Conservation (phyloP, 345 rosid genomes). For the Nephelium lappaceum region DNA sequence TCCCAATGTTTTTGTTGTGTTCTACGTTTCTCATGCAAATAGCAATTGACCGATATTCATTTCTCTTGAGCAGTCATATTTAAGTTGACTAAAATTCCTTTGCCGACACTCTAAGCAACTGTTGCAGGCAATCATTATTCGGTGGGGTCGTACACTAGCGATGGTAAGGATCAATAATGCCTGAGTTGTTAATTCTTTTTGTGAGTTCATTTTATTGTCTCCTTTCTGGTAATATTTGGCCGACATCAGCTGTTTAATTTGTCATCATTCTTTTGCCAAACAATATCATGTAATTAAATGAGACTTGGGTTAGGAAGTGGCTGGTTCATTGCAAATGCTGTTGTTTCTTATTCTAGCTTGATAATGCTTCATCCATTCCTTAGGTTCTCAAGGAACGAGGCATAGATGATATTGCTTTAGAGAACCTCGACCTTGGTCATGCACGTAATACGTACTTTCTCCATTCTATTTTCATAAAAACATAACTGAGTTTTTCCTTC, state of each 20-base stretch:
- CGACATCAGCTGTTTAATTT: neutral
- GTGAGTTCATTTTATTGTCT: neutral
- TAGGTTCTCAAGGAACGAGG: slow-evolving; percentile 35
- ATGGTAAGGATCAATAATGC: slow-evolving; percentile 16
- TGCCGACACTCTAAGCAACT: slow-evolving; percentile 1
- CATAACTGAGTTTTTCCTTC: neutral
- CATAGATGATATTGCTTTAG: slow-evolving; percentile 24
- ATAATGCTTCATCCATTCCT: neutral
- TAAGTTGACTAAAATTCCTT: neutral
- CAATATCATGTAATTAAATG: neutral
- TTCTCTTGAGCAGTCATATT: neutral
- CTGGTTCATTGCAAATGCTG: slow-evolving; percentile 7
- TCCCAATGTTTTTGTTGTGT: neutral
- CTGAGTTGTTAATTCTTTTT: neutral
- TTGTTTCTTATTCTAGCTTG: neutral
- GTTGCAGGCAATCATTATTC: slow-evolving; percentile 31
- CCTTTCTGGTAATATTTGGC: neutral
- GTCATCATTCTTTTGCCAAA: neutral
- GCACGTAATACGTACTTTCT: slow-evolving; percentile 16
- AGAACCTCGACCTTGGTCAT: slow-evolving; percentile 12
- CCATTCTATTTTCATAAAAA: neutral
- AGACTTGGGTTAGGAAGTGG: neutral
- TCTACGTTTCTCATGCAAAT: neutral
- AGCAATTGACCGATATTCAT: neutral
- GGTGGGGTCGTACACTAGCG: slow-evolving; percentile 32